Evolutionary conservation across 2,329 filamentous ascomycete species (phyloP).

Genomic region (Aspergillus neoniger): DNA sequence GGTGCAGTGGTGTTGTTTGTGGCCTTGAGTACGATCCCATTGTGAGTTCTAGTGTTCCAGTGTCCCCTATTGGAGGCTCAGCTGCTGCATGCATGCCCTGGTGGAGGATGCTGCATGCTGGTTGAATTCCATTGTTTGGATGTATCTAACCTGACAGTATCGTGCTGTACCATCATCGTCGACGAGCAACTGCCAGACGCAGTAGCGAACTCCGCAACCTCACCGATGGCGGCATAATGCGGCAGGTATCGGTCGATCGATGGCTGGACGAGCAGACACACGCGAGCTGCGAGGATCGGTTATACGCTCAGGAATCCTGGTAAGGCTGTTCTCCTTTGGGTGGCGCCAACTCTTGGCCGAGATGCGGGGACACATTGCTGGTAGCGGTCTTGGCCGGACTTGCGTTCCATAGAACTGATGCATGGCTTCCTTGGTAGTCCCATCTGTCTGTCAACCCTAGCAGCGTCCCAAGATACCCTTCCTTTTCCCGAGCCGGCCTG

Average conservation of each 20-base stretch:
- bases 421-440: conserved; percentile 20
- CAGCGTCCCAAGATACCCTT: conserved; percentile 22
- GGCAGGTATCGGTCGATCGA: conserved; percentile 27
- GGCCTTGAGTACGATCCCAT: conserved; percentile 32
- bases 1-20: conserved; percentile 32
- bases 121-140: neutral
- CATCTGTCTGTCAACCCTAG: conserved; percentile 32
- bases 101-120: neutral
- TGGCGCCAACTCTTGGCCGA: conserved; percentile 20
- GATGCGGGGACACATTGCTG: conserved; percentile 25
- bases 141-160: neutral
- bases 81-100: conserved; percentile 3
- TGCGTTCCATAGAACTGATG: conserved; percentile 15
- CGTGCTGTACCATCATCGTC: neutral
- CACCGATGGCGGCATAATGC: conserved; percentile 15
- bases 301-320: conserved; percentile 32
- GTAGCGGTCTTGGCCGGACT: conserved; percentile 21
- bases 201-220: conserved; percentile 18
- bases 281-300: conserved; percentile 16
- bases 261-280: conserved; percentile 31
- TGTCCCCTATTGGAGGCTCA: neutral
- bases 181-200: conserved; percentile 12
- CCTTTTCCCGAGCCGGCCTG: conserved; percentile 23
- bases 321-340: conserved; percentile 20
- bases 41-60: conserved; percentile 32